A percentile compares a stretch with the other conserved stretches of the same genome.
These are phyloP conservation scores for Gossypium mustelinum DNA, from an alignment of 345 rosid species.

Conservation along the genomic window DNA sequence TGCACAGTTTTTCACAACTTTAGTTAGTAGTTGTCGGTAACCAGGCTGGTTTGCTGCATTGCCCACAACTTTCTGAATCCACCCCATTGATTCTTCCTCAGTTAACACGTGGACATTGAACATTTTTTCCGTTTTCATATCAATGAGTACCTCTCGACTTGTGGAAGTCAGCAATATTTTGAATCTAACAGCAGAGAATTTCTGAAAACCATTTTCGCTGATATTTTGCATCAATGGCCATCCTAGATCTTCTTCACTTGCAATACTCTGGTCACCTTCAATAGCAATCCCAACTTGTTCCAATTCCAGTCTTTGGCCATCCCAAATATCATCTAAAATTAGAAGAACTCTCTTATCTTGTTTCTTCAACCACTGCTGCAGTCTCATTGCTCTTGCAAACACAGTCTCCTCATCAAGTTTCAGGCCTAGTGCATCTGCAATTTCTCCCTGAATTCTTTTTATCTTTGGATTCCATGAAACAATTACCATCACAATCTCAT, in stretches of 20 bases:
- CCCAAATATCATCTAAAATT: constrained; percentile 8
- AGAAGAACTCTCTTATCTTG: not conserved
- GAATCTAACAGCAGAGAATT: constrained; percentile 10
- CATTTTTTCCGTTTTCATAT: not conserved
- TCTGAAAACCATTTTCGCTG: not conserved
- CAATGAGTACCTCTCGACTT: not conserved
- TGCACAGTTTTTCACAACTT: constrained; percentile 17
- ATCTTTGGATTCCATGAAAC: not conserved
- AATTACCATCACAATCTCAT: constrained; percentile 6
- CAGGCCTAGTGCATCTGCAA: constrained; percentile 10
- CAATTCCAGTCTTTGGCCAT: not conserved
- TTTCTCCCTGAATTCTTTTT: constrained; percentile 7
- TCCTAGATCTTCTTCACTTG: not conserved
- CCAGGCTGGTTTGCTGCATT: not conserved
- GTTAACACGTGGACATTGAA: not conserved
- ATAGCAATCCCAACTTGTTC: constrained; percentile 1
- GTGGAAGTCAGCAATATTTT: constrained; percentile 29
- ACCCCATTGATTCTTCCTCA: constrained; percentile 16
- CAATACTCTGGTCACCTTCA: not conserved
- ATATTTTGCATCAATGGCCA: not conserved
- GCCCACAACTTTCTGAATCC: constrained; percentile 16
- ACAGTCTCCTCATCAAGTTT: not conserved
- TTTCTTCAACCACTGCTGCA: constrained; percentile 8
- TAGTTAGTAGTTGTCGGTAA: not conserved
- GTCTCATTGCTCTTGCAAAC: constrained; percentile 8